Percentiles rank a stretch among this genome's conserved stretches.
These are phyloP conservation scores for Chrysanthemum lavandulifolium DNA, from an alignment of 129 eudicot genomes.

Conservation along the genomic window DNA sequence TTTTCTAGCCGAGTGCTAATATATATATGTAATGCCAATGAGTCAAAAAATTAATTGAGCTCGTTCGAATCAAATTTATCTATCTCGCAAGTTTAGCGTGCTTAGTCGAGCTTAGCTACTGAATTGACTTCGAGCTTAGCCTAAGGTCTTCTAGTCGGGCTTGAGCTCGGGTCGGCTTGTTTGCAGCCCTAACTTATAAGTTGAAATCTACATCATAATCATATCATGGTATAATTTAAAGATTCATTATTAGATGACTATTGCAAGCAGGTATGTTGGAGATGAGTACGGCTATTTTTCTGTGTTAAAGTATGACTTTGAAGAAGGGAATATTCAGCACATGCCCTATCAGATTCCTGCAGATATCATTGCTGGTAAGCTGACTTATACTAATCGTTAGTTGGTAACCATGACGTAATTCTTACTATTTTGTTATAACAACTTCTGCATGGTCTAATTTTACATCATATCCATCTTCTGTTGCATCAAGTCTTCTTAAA, in stretches of 20 bases:
- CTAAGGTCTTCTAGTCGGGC: too few relatives aligned
- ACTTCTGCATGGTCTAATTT: slow-evolving; percentile 9
- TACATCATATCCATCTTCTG: slow-evolving; percentile 10
- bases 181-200: too few relatives aligned
- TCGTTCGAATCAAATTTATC: too few relatives aligned
- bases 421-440: slow-evolving; percentile 13
- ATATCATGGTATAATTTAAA: slow-evolving; percentile 24
- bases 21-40: too few relatives aligned
- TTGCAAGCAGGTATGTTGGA: slow-evolving; percentile 68
- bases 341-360: slow-evolving; percentile 75
- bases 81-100: too few relatives aligned
- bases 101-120: too few relatives aligned
- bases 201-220: slow-evolving; percentile 3
- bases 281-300: slow-evolving; percentile 88
- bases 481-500: slow-evolving; percentile 16
- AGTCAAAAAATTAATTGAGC: too few relatives aligned
- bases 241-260: slow-evolving; percentile 9
- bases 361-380: slow-evolving; percentile 78
- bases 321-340: slow-evolving; percentile 51
- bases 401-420: slow-evolving; percentile 20
- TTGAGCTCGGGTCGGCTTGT: too few relatives aligned
- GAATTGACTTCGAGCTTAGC: too few relatives aligned
- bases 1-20: too few relatives aligned
- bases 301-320: slow-evolving; percentile 68
- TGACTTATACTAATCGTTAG: slow-evolving; percentile 15